Percentiles rank a stretch among this genome's conserved stretches.
Evolutionary conservation across 164 flowering plant species (phyloP).

Genomic region (Annona squamosa): DNA sequence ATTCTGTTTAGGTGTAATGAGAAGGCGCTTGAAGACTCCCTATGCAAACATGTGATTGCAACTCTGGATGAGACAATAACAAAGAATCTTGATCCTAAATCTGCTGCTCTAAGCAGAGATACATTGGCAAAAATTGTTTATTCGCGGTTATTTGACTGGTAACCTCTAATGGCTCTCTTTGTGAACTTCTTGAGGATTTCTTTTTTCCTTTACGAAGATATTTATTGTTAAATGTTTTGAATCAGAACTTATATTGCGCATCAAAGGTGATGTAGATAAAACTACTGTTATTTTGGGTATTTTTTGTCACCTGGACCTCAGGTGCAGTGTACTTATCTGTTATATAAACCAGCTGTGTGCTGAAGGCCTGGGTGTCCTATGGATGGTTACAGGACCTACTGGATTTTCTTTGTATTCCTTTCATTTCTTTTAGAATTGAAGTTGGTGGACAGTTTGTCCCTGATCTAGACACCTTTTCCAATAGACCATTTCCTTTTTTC

Average conservation of each 20-base stretch:
- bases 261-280: too few species aligned
- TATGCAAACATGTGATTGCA: slow-evolving; percentile 79
- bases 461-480: too few species aligned
- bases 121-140: slow-evolving; percentile 78
- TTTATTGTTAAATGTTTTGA: neutral
- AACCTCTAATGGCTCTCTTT: neutral
- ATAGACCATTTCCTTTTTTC: too few species aligned
- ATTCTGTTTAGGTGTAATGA: slow-evolving; percentile 62
- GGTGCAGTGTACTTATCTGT: too few species aligned
- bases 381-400: too few species aligned
- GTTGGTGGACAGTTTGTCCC: too few species aligned
- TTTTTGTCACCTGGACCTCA: too few species aligned
- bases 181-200: neutral
- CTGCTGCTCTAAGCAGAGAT: slow-evolving; percentile 78
- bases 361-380: too few species aligned
- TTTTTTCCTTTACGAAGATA: neutral
- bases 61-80: slow-evolving; percentile 88
- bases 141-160: slow-evolving; percentile 82
- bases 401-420: too few species aligned
- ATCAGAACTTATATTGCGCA: neutral
- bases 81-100: slow-evolving; percentile 64
- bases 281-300: too few species aligned
- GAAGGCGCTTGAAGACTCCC: slow-evolving; percentile 70
- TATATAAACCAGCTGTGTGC: too few species aligned
- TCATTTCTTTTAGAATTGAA: too few species aligned